phyloP scores from a whole-genome alignment of 1,139 yeast species.

The Magnusiomyces paraingens region DNA sequence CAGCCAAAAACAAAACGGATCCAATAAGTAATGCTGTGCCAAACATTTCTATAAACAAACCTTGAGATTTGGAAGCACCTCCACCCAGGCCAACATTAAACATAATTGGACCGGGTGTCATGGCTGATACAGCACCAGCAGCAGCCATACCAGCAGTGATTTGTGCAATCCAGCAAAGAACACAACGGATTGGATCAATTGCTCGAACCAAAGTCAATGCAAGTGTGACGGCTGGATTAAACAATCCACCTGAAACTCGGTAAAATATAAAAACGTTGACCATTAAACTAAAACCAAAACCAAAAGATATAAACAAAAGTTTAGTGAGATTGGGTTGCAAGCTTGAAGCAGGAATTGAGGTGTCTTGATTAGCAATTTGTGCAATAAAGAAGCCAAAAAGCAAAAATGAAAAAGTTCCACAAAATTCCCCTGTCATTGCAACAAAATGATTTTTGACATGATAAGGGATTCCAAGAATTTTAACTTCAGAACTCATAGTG shows the following conservation, averaged over 20 bases:
- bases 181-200: conserved; percentile 65
- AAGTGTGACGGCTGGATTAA: conserved; percentile 84
- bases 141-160: conserved; percentile 87
- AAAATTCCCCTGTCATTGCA: conserved; percentile 64
- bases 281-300: conserved; percentile 84
- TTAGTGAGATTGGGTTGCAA: conserved; percentile 54
- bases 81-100: conserved; percentile 72
- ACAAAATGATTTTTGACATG: conserved; percentile 44
- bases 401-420: conserved; percentile 78
- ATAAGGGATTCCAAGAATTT: conserved; percentile 35
- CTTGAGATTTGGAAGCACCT: conserved; percentile 67
- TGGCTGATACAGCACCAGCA: conserved; percentile 81
- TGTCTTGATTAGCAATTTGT: conserved; percentile 69
- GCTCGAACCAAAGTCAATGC: conserved; percentile 66
- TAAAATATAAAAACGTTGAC: conserved; percentile 67
- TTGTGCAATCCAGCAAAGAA: conserved; percentile 59
- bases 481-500: not conserved
- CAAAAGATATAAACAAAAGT: conserved; percentile 73
- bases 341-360: conserved; percentile 31
- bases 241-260: conserved; percentile 83
- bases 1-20: conserved; percentile 78
- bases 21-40: conserved; percentile 68
- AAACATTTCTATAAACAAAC: conserved; percentile 76
- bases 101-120: conserved; percentile 76
- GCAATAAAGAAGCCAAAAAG: conserved; percentile 82